These are phyloP conservation scores for Chlamydomonas schloesseri DNA, from an alignment of 139 green algal genomes.

Conservation along the genomic window DNA sequence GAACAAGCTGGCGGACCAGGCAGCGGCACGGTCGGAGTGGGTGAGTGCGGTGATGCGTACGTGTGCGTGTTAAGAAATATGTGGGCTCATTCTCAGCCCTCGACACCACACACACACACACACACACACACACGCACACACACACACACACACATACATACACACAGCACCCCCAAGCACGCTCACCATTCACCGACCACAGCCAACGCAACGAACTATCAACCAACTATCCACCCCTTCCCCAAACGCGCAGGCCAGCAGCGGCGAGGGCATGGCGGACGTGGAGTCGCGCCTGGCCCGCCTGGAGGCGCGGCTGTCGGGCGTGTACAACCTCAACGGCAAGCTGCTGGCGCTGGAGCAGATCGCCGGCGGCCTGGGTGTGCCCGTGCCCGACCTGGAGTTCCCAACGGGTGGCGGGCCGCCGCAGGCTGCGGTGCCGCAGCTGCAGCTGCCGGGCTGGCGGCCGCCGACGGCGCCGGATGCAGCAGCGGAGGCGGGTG, in stretches of 20 bases:
- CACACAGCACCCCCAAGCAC: too few species aligned
- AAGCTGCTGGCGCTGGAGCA: slow-evolving; percentile 58
- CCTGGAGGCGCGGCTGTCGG: slow-evolving; percentile 49
- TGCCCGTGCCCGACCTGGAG: slow-evolving; percentile 51
- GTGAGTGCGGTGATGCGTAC: too few species aligned
- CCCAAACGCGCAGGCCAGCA: too few species aligned
- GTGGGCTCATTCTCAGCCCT: too few species aligned
- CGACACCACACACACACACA: too few species aligned
- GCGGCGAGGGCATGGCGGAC: not conserved
- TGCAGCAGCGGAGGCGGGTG: not conserved
- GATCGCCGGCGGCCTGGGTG: slow-evolving; percentile 52
- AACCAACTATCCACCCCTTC: too few species aligned
- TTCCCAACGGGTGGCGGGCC: slow-evolving; percentile 16
- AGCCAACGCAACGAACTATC: too few species aligned
- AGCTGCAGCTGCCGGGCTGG: not conserved
- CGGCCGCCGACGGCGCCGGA: not conserved
- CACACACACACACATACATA: too few species aligned
- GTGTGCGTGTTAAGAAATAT: too few species aligned
- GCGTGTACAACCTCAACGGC: slow-evolving; percentile 61
- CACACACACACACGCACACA: too few species aligned
- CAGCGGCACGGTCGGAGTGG: too few species aligned
- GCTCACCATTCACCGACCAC: too few species aligned
- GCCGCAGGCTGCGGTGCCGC: not conserved
- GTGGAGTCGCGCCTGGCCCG: slow-evolving; percentile 38
- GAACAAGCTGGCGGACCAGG: slow-evolving; percentile 6